These are phyloP conservation scores for Populus hybrid DNA, from an alignment of 441 rosid genomes.

Conservation along the genomic window DNA sequence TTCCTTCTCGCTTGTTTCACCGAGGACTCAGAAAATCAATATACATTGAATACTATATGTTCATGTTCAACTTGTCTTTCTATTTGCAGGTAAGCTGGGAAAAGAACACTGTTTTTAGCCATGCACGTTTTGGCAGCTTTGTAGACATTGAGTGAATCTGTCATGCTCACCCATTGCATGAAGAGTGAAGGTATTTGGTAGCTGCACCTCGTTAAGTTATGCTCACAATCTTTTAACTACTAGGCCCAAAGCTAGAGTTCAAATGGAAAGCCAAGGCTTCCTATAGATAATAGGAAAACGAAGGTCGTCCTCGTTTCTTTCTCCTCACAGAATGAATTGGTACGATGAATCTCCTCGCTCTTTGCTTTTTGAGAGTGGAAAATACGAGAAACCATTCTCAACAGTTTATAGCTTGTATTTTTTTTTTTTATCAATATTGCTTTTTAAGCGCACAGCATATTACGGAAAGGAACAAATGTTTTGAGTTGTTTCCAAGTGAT, in stretches of 20 bases:
- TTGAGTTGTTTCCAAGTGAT: no score
- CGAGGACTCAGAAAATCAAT: no score
- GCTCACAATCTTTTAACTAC: background rate
- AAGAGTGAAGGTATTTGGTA: background rate
- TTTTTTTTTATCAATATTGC: no score
- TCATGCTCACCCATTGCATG: background rate
- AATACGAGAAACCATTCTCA: no score
- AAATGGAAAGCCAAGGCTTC: background rate
- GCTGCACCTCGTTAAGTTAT: background rate
- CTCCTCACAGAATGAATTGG: no score
- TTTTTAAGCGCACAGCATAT: no score
- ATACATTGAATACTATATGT: background rate
- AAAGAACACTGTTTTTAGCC: background rate
- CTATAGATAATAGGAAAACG: background rate
- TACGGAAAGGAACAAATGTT: no score
- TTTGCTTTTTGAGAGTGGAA: no score
- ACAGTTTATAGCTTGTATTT: no score
- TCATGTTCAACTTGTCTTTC: background rate
- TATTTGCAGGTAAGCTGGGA: slow-evolving; percentile 2
- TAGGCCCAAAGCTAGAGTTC: background rate
- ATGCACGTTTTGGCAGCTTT: background rate
- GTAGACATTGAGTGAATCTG: background rate
- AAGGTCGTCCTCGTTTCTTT: background rate
- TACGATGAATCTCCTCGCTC: no score
- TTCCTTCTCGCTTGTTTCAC: background rate